Base-by-base conservation (phyloP, 202 grass and related monocot genomes). In the Elaeis oleifera region DNA sequence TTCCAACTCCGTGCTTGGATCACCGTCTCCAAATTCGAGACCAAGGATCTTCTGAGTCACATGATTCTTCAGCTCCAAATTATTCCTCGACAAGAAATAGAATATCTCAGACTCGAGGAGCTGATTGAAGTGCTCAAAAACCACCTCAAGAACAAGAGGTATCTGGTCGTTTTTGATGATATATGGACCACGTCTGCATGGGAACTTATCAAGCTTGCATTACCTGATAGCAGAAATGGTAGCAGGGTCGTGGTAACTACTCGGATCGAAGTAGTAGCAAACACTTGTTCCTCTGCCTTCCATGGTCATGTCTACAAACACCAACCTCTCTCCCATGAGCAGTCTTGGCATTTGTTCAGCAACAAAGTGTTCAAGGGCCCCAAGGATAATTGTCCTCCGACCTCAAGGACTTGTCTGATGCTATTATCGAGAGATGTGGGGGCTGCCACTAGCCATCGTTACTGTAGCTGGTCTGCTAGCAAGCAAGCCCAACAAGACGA, bases 131-230 rank as follows among this genome's bases (percentile, higher is more conserved):
- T 70, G 54, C 71, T 80, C 49, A 80, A 58, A 23, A 6, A 16
- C 18, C 68, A 75, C 54, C 68, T 80, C 18, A 53, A 80, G 48
- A 65, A 70, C 21, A 75, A 80, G 63, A 70, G 78, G 78, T 75
- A 70, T 17, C 14, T 31, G 5, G 49, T 2, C 3, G 17, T 44
- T 31, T 23, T 65, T 78, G 52, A 48, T 26, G 27, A 49, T 54
- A 19, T 22, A 36, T 74, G 80, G 70, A 21, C 11, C 0, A 18
- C 0, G 14, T 19, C 50, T 21, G 60, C n/a, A 13, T 84, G 75
- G 70, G 1, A 25, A 21, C 19, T 0, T 16, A 74, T 74, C 16
- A 60, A 18, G 58, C 5, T 0, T 57, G 71, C 53, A 51, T 31
- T 83, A 0, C 17, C 23, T 48, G 2, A 65, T 21, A 65, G 16